Percentiles rank a stretch among this genome's conserved stretches.
Evolutionary conservation across 2,329 filamentous ascomycete species (phyloP).

Genomic region (Aureobasidium sp.): DNA sequence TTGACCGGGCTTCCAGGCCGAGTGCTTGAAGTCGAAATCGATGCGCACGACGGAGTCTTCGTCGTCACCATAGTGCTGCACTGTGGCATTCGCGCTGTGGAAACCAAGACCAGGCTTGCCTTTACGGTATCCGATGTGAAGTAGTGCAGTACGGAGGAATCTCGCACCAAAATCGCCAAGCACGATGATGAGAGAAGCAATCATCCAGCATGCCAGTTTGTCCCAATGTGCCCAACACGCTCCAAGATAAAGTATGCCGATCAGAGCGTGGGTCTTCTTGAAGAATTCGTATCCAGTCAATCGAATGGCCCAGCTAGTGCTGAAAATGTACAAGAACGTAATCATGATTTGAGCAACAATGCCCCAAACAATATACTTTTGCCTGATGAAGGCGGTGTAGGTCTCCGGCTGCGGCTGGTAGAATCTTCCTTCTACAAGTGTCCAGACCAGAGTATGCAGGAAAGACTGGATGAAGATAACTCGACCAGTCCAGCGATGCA

Average conservation of each 20-base stretch:
- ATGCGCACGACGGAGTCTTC: conserved; percentile 56
- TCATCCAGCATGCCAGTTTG: conserved; percentile 58
- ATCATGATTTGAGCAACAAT: conserved; percentile 59
- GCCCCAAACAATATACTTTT: conserved; percentile 66
- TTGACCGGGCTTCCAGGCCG: conserved; percentile 55
- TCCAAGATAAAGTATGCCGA: conserved; percentile 66
- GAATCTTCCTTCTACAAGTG: conserved; percentile 53
- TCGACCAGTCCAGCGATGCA: conserved; percentile 68
- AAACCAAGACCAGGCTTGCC: conserved; percentile 41
- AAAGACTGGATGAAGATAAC: conserved; percentile 60
- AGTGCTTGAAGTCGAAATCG: conserved; percentile 54
- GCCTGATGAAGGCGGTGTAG: conserved; percentile 47
- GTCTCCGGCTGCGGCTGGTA: conserved; percentile 63
- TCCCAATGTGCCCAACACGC: conserved; percentile 70
- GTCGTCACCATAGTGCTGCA: conserved; percentile 49
- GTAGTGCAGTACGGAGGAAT: conserved; percentile 46
- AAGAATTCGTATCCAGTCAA: conserved; percentile 70
- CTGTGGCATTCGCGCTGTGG: conserved; percentile 41
- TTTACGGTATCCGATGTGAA: conserved; percentile 48
- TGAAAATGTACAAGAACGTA: conserved; percentile 51
- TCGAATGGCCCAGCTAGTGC: conserved; percentile 50
- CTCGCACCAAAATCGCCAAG: conserved; percentile 54
- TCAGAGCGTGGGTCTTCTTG: conserved; percentile 62
- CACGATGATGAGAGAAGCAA: conserved; percentile 57
- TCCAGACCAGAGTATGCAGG: conserved; percentile 65